A percentile compares a stretch with the other conserved stretches of the same genome.
phyloP scores from a whole-genome alignment of 2,329 filamentous ascomycete species.

The Ophiostoma pallidulum region DNA sequence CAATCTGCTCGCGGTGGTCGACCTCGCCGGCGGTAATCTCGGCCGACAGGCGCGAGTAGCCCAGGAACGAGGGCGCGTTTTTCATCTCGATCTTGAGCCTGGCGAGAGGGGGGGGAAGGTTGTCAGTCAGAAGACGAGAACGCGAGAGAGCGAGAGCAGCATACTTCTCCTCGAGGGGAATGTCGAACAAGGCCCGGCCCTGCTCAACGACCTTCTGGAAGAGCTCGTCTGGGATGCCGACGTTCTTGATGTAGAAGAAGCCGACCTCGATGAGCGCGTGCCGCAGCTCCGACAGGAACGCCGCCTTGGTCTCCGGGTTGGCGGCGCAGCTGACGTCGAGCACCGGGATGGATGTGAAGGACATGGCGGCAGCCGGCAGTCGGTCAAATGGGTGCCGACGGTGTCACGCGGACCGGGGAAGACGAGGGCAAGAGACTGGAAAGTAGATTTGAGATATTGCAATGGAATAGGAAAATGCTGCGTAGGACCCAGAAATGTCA shows the following conservation, averaged over 20 bases:
- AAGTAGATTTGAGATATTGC: too few relatives aligned
- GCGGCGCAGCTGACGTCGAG: slow-evolving; percentile 62
- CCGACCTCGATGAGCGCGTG: slow-evolving; percentile 77
- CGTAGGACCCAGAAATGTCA: not conserved
- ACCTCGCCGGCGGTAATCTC: slow-evolving; percentile 64
- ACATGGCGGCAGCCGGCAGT: too few relatives aligned
- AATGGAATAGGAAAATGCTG: too few relatives aligned
- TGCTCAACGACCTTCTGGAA: slow-evolving; percentile 56
- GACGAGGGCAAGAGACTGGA: too few relatives aligned
- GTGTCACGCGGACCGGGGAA: too few relatives aligned
- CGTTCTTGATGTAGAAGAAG: slow-evolving; percentile 77
- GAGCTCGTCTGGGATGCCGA: slow-evolving; percentile 58
- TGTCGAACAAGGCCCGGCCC: slow-evolving; percentile 65
- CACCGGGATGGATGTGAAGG: slow-evolving; percentile 68
- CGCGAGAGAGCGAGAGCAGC: too few relatives aligned
- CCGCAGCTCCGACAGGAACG: slow-evolving; percentile 61
- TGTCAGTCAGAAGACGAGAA: not conserved
- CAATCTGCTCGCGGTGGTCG: slow-evolving; percentile 80
- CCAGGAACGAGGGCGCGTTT: slow-evolving; percentile 61
- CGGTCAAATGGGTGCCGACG: too few relatives aligned
- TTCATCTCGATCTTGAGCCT: slow-evolving; percentile 64
- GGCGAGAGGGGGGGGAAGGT: not conserved
- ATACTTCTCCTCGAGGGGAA: slow-evolving; percentile 67
- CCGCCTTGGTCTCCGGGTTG: slow-evolving; percentile 56
- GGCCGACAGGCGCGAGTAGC: slow-evolving; percentile 56